Evolutionary conservation across 345 rosid genomes (phyloP), one percentile per base, ranked within the genome.

Genomic region (Triadica sebifera): DNA sequence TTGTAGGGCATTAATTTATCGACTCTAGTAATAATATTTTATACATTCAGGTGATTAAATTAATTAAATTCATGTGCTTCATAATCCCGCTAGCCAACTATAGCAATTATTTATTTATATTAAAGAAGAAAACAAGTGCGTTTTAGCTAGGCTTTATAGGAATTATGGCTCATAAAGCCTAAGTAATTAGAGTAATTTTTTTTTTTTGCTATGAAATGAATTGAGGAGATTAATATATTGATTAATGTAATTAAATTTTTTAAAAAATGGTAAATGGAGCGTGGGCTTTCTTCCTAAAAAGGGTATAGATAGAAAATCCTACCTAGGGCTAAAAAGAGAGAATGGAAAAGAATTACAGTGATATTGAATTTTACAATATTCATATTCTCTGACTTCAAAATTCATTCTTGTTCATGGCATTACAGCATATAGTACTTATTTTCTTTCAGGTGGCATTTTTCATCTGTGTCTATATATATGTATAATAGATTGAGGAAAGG

Each of bases 131-230:
- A 67, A 29, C 58, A 47, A 50, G 41, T 46, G 55, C 9, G 38
- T 66, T 46, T 29, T 22, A 24, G 55, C 6, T 43, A 67, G 55
- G 29, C 20, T 47, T 67, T 46, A 29, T 67, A 24, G 41, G 57
- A 47, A 67, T 24, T 13, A 24, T 47, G 57, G 22, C 58, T 67
- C 39, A 45, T 34, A 67, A 67, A 67, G 71, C 58, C 58, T 67
- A 22, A 47, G 12, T 47, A 46, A 65, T 38, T 63, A 19, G 37
- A 15, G 38, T 25, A 59, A n/a, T n/a, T n/a, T n/a, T n/a, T 29
- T 29, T 15, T 25, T 25, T 53, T 59, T 22, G 25, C 38, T 11
- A 10, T 22, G n/a, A 52, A 52, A 52, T 52, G 8, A 52, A 52
- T 16, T 52, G 57, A 0, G 47, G 47, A 6, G 34, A 29, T 29